Evolutionary conservation across 345 rosid species (phyloP).

Genomic region (Acer saccharum): DNA sequence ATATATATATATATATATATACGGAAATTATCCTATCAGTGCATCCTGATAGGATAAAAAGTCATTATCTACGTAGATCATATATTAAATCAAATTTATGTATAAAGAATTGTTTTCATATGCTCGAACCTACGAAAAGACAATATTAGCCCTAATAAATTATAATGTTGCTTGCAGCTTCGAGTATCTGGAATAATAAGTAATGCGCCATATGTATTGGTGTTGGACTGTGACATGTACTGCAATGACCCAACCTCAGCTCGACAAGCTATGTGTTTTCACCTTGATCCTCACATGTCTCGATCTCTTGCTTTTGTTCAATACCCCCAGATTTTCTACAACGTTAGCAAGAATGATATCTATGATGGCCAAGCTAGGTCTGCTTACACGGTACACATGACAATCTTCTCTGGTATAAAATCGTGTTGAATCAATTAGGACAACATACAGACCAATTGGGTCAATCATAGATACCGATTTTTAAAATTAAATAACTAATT

Average conservation of each 20-base stretch:
- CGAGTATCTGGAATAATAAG: constrained; percentile 49
- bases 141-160: background rate
- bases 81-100: too few species aligned
- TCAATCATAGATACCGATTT: too few species aligned
- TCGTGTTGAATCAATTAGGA: too few species aligned
- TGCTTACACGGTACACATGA: constrained; percentile 26
- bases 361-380: constrained; percentile 41
- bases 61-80: background rate
- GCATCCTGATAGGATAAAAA: too few species aligned
- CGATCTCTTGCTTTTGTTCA: constrained; percentile 45
- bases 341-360: constrained; percentile 45
- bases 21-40: too few species aligned
- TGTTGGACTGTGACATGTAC: constrained; percentile 55
- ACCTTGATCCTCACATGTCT: constrained; percentile 35
- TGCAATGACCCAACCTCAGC: constrained; percentile 54
- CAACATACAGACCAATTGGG: too few species aligned
- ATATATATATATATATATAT: background rate
- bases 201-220: constrained; percentile 48
- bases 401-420: too few species aligned
- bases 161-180: constrained; percentile 31
- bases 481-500: too few species aligned
- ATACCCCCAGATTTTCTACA: constrained; percentile 47
- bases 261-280: constrained; percentile 52
- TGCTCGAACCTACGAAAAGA: too few species aligned
- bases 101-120: too few species aligned